These are phyloP conservation scores for Trypanosoma lewisi DNA, from an alignment of 208 protist genomes.

Conservation along the genomic window DNA sequence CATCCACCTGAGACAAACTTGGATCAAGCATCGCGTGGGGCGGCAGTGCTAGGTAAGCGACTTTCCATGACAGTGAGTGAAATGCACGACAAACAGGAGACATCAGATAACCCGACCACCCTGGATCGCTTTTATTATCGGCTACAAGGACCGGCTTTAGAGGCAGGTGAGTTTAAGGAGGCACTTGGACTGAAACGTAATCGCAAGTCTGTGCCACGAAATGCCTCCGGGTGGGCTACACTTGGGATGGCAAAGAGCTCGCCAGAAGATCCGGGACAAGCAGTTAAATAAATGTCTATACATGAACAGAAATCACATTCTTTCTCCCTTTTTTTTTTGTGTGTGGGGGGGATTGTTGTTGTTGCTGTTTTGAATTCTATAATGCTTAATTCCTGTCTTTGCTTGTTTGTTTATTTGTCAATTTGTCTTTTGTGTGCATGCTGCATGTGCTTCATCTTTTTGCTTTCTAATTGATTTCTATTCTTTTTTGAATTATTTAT, in stretches of 20 bases:
- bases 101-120: constrained; percentile 69
- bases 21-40: constrained; percentile 77
- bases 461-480: too few relatives aligned
- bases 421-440: too few relatives aligned
- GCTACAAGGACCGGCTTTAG: constrained; percentile 70
- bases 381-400: too few relatives aligned
- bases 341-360: not conserved
- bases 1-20: constrained; percentile 79
- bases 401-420: too few relatives aligned
- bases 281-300: constrained; percentile 31
- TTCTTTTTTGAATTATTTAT: too few relatives aligned
- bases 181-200: constrained; percentile 87
- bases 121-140: constrained; percentile 86
- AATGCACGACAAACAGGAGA: constrained; percentile 86
- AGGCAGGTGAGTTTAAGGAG: constrained; percentile 86
- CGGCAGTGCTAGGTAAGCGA: constrained; percentile 76
- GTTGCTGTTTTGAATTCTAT: too few relatives aligned
- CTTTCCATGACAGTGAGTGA: constrained; percentile 81
- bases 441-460: too few relatives aligned
- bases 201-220: constrained; percentile 43
- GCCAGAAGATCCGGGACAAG: constrained; percentile 24
- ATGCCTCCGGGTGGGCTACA: constrained; percentile 69
- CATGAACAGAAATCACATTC: not conserved
- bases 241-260: constrained; percentile 43
- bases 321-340: not conserved